These are phyloP conservation scores for Pichia sp. DNA, from an alignment of 1,139 yeast species.

Conservation along the genomic window DNA sequence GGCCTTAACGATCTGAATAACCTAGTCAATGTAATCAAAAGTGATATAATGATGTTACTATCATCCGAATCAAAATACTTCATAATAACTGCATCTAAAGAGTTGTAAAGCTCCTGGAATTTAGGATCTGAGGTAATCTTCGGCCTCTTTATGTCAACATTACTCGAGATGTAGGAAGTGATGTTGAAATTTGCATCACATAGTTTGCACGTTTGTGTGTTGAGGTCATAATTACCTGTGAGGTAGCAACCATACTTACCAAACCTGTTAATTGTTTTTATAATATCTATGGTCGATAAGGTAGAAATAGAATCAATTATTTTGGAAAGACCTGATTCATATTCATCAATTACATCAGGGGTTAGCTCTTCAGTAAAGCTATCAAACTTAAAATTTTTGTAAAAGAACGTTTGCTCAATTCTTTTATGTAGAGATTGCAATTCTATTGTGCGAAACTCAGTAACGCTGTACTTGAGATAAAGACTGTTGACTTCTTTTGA, in stretches of 20 bases:
- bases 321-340: not conserved
- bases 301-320: not conserved
- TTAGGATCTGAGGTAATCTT: slow-evolving; percentile 14
- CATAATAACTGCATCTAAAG: slow-evolving; percentile 20
- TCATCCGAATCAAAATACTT: slow-evolving; percentile 24
- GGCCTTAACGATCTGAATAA: slow-evolving; percentile 48
- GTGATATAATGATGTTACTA: slow-evolving; percentile 36
- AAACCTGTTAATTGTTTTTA: slow-evolving; percentile 36
- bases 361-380: not conserved
- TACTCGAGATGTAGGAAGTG: slow-evolving; percentile 21
- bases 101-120: slow-evolving; percentile 22
- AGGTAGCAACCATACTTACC: slow-evolving; percentile 44
- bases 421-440: slow-evolving; percentile 5
- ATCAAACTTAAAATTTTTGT: slow-evolving; percentile 3
- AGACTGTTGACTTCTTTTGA: not conserved
- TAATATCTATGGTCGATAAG: not conserved
- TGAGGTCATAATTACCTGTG: slow-evolving; percentile 34
- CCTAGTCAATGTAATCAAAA: slow-evolving; percentile 44
- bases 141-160: slow-evolving; percentile 33
- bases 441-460: slow-evolving; percentile 3
- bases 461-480: not conserved
- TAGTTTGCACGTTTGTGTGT: slow-evolving; percentile 36
- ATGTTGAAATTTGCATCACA: slow-evolving; percentile 36
- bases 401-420: not conserved
- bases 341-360: slow-evolving; percentile 1